Conservation (phyloP, 176 grass and related monocot genomes). For the Oryza coarctata region DNA sequence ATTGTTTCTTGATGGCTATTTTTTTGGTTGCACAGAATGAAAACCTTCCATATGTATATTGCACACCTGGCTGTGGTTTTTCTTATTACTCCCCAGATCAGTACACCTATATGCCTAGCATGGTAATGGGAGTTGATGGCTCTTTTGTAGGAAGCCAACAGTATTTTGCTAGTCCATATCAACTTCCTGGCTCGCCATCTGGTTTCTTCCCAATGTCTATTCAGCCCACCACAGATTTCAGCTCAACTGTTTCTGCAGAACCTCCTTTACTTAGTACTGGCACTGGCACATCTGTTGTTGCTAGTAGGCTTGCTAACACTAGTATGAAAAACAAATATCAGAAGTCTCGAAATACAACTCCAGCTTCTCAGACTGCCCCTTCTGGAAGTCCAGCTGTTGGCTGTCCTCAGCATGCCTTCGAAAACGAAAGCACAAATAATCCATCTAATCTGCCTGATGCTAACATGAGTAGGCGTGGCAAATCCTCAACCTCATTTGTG, state of each 20-base stretch:
- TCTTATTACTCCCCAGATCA: constrained; percentile 54
- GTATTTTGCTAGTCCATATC: constrained; percentile 52
- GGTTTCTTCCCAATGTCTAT: constrained; percentile 55
- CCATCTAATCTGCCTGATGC: constrained; percentile 23
- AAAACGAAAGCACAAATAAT: constrained; percentile 49
- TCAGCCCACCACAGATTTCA: constrained; percentile 50
- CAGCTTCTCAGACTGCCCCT: constrained; percentile 28
- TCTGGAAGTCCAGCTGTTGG: constrained; percentile 35
- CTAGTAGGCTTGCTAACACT: constrained; percentile 41
- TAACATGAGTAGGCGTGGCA: constrained; percentile 31
- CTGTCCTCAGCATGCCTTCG: constrained; percentile 35
- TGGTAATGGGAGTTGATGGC: constrained; percentile 44
- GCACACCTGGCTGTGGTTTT: constrained; percentile 68
- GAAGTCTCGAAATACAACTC: constrained; percentile 42
- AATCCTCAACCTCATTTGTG: constrained; percentile 18
- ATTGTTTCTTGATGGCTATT: constrained; percentile 19
- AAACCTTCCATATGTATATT: constrained; percentile 61
- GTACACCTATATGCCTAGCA: constrained; percentile 46
- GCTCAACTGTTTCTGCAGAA: constrained; percentile 40
- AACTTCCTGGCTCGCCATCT: constrained; percentile 45
- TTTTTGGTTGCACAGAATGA: constrained; percentile 54
- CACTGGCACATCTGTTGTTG: constrained; percentile 33
- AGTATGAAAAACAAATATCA: constrained; percentile 37
- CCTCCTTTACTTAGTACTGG: constrained; percentile 25
- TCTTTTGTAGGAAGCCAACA: constrained; percentile 40